Evolutionary conservation across 495 filamentous ascomycete genomes (phyloP).

Genomic region (Podospora pseudoanserina): DNA sequence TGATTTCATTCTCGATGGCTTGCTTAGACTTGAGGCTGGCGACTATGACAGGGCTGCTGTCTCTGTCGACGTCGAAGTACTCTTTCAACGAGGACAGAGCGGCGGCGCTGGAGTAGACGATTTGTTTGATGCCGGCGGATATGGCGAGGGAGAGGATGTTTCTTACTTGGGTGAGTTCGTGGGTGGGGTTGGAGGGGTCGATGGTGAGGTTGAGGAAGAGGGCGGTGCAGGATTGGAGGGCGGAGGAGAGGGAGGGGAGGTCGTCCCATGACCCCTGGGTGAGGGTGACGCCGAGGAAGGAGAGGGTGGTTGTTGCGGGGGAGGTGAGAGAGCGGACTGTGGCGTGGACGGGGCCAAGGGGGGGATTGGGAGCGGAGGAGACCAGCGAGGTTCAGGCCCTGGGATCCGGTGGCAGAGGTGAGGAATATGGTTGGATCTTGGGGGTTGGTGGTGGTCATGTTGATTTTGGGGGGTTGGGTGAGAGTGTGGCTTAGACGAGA

Average conservation of each 20-base stretch:
- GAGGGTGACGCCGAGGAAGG: constrained; percentile 38
- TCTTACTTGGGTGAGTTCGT: constrained; percentile 26
- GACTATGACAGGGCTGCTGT: constrained; percentile 1
- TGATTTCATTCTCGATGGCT: constrained; percentile 36
- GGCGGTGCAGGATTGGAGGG: constrained; percentile 37
- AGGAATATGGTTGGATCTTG: constrained; percentile 35
- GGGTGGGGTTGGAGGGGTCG: constrained; percentile 23
- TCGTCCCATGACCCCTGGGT: constrained; percentile 43
- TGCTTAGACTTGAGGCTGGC: constrained; percentile 34
- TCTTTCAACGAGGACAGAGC: constrained; percentile 17
- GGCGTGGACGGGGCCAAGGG: constrained; percentile 37
- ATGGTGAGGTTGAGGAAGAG: constrained; percentile 49
- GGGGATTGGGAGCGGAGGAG: constrained; percentile 34
- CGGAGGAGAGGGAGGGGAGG: constrained; percentile 29
- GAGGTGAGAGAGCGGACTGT: constrained; percentile 40
- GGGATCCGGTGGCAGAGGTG: constrained; percentile 48
- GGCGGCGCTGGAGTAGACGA: constrained; percentile 41
- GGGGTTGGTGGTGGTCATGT: constrained; percentile 29
- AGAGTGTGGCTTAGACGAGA: neutral
- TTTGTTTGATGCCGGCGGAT: constrained; percentile 34
- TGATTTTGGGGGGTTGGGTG: neutral
- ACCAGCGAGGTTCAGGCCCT: constrained; percentile 43
- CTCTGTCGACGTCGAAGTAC: constrained; percentile 16
- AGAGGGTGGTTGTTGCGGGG: constrained; percentile 34
- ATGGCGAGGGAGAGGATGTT: constrained; percentile 38